phyloP scores from a whole-genome alignment of 768 basidiomycete genomes.

The Tylopilus cervinicoccineus region DNA sequence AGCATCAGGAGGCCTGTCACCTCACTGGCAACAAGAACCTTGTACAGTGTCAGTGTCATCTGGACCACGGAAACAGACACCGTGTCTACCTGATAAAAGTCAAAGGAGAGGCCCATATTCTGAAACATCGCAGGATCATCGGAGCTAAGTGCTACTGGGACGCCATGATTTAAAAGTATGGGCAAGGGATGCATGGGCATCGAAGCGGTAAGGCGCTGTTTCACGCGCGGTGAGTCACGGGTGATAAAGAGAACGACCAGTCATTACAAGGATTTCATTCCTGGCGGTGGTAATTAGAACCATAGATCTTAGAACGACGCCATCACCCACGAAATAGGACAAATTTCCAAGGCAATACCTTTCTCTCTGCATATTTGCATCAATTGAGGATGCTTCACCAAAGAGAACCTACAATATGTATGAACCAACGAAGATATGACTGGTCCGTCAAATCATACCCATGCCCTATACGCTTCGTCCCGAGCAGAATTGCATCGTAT shows the following conservation, averaged over 20 bases:
- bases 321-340: constrained; percentile 70
- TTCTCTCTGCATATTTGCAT: constrained; percentile 63
- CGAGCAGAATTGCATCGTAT: constrained; percentile 75
- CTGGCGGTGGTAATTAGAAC: constrained; percentile 31
- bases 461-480: constrained; percentile 79
- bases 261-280: constrained; percentile 66
- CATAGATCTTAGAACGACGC: neutral
- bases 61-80: neutral
- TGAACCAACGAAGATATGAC: neutral
- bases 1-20: constrained; percentile 60
- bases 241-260: neutral
- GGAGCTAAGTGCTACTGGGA: constrained; percentile 66
- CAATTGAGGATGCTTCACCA: constrained; percentile 73
- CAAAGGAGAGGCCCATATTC: constrained; percentile 73
- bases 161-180: constrained; percentile 64
- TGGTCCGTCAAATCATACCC: constrained; percentile 35
- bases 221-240: neutral
- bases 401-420: constrained; percentile 48
- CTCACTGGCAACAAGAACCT: constrained; percentile 70
- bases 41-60: neutral
- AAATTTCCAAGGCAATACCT: constrained; percentile 67
- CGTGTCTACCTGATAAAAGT: constrained; percentile 63
- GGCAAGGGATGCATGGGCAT: constrained; percentile 81
- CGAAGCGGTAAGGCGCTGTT: constrained; percentile 67
- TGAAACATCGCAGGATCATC: constrained; percentile 79